These are phyloP conservation scores for Straminergon stramineum DNA, from an alignment of 225 moss, liverwort and hornwort species.

Conservation along the genomic window DNA sequence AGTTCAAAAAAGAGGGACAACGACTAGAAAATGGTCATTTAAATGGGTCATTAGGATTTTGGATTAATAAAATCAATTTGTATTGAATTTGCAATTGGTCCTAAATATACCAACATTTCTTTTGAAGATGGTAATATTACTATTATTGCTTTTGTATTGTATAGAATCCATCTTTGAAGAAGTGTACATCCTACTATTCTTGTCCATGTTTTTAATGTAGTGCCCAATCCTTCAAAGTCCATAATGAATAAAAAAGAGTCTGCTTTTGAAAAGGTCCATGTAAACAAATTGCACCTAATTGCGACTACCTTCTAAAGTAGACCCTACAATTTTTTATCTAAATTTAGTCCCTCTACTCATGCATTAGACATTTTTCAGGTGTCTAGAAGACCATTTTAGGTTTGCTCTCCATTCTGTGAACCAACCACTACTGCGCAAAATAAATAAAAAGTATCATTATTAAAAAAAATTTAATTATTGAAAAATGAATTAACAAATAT, in stretches of 20 bases:
- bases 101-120: no score
- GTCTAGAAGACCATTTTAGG: no score
- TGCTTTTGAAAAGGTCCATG: neutral
- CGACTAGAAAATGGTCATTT: no score
- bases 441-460: no score
- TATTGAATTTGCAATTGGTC: neutral
- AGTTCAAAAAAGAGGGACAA: no score
- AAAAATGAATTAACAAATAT: no score
- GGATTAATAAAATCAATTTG: neutral
- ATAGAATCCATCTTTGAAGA: neutral
- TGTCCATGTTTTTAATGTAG: neutral
- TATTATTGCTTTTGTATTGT: neutral
- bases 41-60: no score
- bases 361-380: no score
- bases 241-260: neutral
- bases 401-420: no score
- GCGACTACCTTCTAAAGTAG: neutral
- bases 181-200: neutral
- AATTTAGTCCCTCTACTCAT: neutral
- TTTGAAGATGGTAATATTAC: neutral
- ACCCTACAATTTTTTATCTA: neutral
- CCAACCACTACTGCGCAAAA: no score
- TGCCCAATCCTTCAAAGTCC: no score
- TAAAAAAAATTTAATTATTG: no score
- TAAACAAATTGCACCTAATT: neutral